A percentile compares a stretch with the other conserved stretches of the same genome.
These are phyloP conservation scores for Peterozyma xylosa DNA, from an alignment of 805 yeast species.

Conservation along the genomic window DNA sequence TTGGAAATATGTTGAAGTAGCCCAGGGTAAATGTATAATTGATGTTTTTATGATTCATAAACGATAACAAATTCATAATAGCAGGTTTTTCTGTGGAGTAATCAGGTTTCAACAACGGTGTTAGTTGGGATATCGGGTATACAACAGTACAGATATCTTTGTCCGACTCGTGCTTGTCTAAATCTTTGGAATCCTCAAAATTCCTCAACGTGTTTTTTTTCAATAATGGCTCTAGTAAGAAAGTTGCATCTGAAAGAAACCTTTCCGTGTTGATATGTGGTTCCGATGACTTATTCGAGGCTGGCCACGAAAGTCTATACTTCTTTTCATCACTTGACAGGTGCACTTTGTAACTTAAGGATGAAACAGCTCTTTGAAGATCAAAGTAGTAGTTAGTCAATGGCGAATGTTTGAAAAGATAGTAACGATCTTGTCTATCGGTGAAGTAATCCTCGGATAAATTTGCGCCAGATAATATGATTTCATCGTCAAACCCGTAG, in stretches of 20 bases:
- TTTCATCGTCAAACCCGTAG: conserved; percentile 89
- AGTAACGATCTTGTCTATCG: conserved; percentile 90
- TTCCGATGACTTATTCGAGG: conserved; percentile 54
- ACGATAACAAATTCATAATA: conserved; percentile 52
- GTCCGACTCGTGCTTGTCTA: conserved; percentile 7
- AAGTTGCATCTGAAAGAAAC: conserved; percentile 51
- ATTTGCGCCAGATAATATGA: conserved; percentile 87
- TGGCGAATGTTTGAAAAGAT: conserved; percentile 48
- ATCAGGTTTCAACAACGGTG: conserved; percentile 66
- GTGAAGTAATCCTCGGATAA: conserved; percentile 88
- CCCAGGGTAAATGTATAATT: conserved; percentile 94
- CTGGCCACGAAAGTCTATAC: conserved; percentile 69
- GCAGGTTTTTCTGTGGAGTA: conserved; percentile 79
- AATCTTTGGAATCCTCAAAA: conserved; percentile 18
- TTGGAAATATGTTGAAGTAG: conserved; percentile 85
- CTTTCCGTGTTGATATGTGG: conserved; percentile 49
- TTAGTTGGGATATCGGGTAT: conserved; percentile 86
- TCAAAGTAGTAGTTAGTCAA: conserved; percentile 68
- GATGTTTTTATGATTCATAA: conserved; percentile 43
- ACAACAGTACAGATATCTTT: conserved; percentile 51
- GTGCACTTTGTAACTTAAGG: conserved; percentile 60
- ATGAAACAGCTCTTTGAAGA: conserved; percentile 62
- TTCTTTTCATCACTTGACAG: conserved; percentile 36
- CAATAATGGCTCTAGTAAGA: conserved; percentile 50
- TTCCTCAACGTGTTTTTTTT: conserved; percentile 20